phyloP scores from a whole-genome alignment of 192 early-diverging fungal species.

The Mortierella claussenii region DNA sequence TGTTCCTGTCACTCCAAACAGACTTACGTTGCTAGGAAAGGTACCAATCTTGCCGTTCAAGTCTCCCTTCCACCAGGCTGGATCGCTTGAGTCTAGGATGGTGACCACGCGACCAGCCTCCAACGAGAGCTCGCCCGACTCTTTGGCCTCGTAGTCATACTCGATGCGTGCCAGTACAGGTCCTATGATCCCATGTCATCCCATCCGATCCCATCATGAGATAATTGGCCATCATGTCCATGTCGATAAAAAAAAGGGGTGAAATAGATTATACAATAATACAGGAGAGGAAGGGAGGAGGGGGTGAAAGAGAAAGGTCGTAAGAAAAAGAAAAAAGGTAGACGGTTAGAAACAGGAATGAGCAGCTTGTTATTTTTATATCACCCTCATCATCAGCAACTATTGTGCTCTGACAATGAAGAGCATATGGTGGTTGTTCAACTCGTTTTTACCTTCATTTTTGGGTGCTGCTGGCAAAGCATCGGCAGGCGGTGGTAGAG shows the following conservation, averaged over 20 bases:
- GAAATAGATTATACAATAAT: too few species aligned
- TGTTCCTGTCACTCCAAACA: too few species aligned
- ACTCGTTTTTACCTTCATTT: constrained; percentile 25
- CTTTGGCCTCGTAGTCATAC: constrained; percentile 76
- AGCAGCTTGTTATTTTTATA: too few species aligned
- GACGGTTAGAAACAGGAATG: background rate
- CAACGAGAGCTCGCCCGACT: constrained; percentile 73
- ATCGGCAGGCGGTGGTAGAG: background rate
- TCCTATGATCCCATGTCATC: constrained; percentile 14
- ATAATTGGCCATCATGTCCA: too few species aligned
- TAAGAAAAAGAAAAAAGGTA: background rate
- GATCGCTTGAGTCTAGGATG: constrained; percentile 66
- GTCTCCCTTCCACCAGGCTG: constrained; percentile 77
- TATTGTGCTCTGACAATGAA: background rate
- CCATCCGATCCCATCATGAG: too few species aligned
- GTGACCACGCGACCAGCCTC: constrained; percentile 74
- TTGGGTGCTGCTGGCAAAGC: constrained; percentile 16
- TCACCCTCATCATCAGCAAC: too few species aligned
- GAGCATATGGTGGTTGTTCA: background rate
- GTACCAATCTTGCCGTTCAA: constrained; percentile 74
- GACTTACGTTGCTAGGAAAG: constrained; percentile 71
- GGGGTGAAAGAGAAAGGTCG: background rate
- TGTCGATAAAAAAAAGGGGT: background rate
- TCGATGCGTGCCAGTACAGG: constrained; percentile 67
- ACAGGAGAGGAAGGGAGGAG: background rate